phyloP scores from a whole-genome alignment of 768 basidiomycete genomes.

The Termitomyces sp. region DNA sequence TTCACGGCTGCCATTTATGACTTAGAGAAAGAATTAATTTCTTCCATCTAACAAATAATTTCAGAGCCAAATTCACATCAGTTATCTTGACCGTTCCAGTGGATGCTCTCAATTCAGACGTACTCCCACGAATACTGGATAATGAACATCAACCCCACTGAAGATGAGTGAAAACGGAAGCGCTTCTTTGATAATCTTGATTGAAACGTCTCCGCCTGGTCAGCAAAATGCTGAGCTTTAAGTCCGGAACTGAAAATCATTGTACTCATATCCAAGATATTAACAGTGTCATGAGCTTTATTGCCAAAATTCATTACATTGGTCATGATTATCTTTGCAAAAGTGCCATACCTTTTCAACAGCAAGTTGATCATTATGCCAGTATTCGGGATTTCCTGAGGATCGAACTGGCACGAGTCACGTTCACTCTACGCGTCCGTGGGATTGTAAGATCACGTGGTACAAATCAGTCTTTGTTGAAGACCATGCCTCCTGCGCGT shows the following conservation, averaged over 20 bases:
- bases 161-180: not conserved
- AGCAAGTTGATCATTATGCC: not conserved
- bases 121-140: too few relatives aligned
- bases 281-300: not conserved
- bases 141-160: not conserved
- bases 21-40: not conserved
- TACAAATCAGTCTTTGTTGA: conserved; percentile 30
- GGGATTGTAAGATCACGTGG: conserved; percentile 30
- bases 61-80: not conserved
- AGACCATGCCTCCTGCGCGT: conserved; percentile 33
- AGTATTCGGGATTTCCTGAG: not conserved
- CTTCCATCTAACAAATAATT: not conserved
- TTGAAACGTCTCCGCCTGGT: not conserved
- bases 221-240: not conserved
- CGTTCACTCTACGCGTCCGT: conserved; percentile 17
- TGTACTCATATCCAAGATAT: not conserved
- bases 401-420: conserved; percentile 2
- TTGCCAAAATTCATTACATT: not conserved
- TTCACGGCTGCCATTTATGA: not conserved
- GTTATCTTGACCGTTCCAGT: too few relatives aligned
- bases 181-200: not conserved
- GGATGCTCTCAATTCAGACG: not conserved
- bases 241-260: not conserved
- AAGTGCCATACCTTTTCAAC: not conserved
- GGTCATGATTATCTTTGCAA: not conserved